Conservation (phyloP, 2,329 filamentous ascomycete genomes). For the Macrophomina pseudophaseolina region DNA sequence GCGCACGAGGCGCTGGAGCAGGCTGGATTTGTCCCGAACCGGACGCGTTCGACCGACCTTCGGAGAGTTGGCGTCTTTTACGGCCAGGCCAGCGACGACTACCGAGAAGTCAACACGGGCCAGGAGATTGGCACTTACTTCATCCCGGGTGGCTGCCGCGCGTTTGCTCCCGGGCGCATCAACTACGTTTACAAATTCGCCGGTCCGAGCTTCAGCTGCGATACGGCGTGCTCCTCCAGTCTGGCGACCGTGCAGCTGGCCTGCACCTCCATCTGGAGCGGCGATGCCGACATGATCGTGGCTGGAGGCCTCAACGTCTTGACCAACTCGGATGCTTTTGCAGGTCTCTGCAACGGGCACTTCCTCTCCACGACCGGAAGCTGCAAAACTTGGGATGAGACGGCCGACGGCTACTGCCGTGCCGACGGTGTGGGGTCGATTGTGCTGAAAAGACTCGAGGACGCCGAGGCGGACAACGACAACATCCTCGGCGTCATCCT, state of each 20-base stretch:
- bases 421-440: slow-evolving; percentile 38
- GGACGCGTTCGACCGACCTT: slow-evolving; percentile 33
- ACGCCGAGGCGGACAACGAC: slow-evolving; percentile 44
- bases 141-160: slow-evolving; percentile 57
- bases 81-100: slow-evolving; percentile 42
- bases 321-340: slow-evolving; percentile 49
- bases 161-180: slow-evolving; percentile 58
- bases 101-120: slow-evolving; percentile 31
- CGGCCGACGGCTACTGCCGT: slow-evolving; percentile 45
- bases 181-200: slow-evolving; percentile 41
- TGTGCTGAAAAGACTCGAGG: slow-evolving; percentile 42
- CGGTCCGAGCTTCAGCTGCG: slow-evolving; percentile 32
- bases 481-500: slow-evolving; percentile 38
- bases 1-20: slow-evolving; percentile 33
- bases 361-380: slow-evolving; percentile 36
- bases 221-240: slow-evolving; percentile 35
- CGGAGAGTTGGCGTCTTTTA: slow-evolving; percentile 39
- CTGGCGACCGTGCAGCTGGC: slow-evolving; percentile 34
- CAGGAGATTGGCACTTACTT: slow-evolving; percentile 58
- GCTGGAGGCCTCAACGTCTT: slow-evolving; percentile 37
- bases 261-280: slow-evolving; percentile 32
- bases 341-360: slow-evolving; percentile 37
- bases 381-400: slow-evolving; percentile 41
- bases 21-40: slow-evolving; percentile 32
- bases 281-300: slow-evolving; percentile 34